These are phyloP conservation scores for Chrysopogon serrulatus DNA, from an alignment of 176 grass and related monocot genomes.

Conservation along the genomic window DNA sequence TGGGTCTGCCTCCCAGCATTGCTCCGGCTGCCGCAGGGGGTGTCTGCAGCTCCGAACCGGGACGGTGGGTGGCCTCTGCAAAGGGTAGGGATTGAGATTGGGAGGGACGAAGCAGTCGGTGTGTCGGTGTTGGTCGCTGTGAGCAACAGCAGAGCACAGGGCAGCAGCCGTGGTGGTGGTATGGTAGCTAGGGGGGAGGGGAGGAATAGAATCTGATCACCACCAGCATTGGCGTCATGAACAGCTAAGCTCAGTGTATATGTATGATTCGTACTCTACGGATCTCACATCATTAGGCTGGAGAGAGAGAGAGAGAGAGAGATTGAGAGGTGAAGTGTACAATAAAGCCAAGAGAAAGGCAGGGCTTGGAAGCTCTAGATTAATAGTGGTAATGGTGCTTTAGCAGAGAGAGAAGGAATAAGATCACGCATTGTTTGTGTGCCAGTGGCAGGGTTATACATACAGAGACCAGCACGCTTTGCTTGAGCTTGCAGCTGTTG, in stretches of 20 bases:
- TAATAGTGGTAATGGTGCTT: neutral
- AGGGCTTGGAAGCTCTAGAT: neutral
- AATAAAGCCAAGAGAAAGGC: conserved; percentile 18
- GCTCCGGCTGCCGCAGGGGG: neutral
- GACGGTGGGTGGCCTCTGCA: neutral
- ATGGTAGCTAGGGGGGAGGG: neutral
- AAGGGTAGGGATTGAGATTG: neutral
- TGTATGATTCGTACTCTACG: conserved; percentile 15
- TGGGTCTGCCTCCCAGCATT: conserved; percentile 42
- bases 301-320: neutral
- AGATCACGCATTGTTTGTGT: conserved; percentile 8
- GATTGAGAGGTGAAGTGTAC: neutral
- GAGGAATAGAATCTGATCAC: conserved; percentile 37
- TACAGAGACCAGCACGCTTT: neutral
- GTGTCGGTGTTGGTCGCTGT: conserved; percentile 28
- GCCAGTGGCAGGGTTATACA: neutral
- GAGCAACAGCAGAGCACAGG: neutral
- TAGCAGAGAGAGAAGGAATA: conserved; percentile 6
- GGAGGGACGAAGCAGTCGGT: conserved; percentile 15
- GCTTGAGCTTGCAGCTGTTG: conserved; percentile 17
- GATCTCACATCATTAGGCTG: conserved; percentile 5
- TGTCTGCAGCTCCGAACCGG: neutral
- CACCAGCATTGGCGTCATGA: neutral
- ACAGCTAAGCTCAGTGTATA: neutral
- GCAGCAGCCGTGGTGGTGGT: neutral